Evolutionary conservation across 768 basidiomycete genomes (phyloP), one percentile per base, ranked within the genome.

Genomic region (Collybiopsis luxurians): DNA sequence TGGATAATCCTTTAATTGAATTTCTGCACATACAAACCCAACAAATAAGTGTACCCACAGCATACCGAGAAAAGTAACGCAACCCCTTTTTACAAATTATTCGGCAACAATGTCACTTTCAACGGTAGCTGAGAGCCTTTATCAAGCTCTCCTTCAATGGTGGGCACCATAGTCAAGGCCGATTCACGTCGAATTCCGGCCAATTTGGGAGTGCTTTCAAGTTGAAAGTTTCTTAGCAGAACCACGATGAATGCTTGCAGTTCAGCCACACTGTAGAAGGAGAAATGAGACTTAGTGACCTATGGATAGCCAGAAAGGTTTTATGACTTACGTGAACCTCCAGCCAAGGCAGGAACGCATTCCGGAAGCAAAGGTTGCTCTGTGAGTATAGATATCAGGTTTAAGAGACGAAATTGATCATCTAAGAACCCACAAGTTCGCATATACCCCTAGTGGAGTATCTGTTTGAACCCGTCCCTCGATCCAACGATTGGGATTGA

Each of bases 171-270:
- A 2, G 76, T 66, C n/a, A 76, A 53, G 30, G 71, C 73, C n/a
- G 72, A 64, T 64, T 79, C 77, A 23, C 75, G 67, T 47, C 77
- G 62, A 27, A 80, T 61, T 47, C 58, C 69, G 55, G 63, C 60
- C 1, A 71, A 64, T 53, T 75, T 68, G n/a, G 72, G 68, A 1
- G 75, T 74, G 39, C 67, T 69, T 59, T 75, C 59, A 59, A 86
- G 80, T 60, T 85, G 79, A 60, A 86, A 83, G 60, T 79, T 73
- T 28, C 74, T 66, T 31, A 86, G 56, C 23, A 83, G 70, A 61
- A 84, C 82, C 21, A 80, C 75, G n/a, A 86, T 63, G 66, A 87
- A 84, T 0, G 78, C 74, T 58, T 86, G 85, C 15, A 85, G 64
- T 63, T 87, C 83, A 30, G 76, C 63, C 0, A 84, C 62, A 2